Base-by-base conservation (phyloP, 1,139 yeast genomes). In the Hanseniaspora sp. region DNA sequence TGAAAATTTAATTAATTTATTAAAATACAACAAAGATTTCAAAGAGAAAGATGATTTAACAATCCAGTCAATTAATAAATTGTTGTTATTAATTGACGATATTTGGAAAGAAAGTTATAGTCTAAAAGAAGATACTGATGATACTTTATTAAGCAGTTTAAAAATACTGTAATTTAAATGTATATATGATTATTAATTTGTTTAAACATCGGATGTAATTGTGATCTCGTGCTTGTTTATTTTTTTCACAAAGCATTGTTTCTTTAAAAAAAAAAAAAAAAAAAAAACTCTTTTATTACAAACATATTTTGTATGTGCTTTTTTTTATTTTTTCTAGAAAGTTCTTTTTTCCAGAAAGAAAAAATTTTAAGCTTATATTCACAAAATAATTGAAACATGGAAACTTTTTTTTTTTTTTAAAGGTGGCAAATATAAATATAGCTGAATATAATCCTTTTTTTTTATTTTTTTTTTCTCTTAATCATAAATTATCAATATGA, bases 1-100 rank as follows among this genome's bases (percentile, higher is more conserved):
- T 44, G 63, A 62, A 5, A 74, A 71, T 56, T 69, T 80, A 2
- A 63, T 72, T 45, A 66, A 66, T 2, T 56, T 71, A 2, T 69
- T 83, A 55, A 70, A 66, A n/a, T 80, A 78, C 60, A 66, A 73
- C 1, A 61, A 62, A 34, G 54, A 51, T 35, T 71, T 70, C 0
- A 74, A 75, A 3, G 86, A 82, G 59, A 64, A 65, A 18, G 90
- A 83, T 63, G 67, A 77, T 52, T 65, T 83, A 44, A 79, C 78
- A 0, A 70, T 82, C 58, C 85, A 80, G 52, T 84, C 80, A 60
- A 79, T 83, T 0, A 64, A 64, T 15, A 64, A 67, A 5, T 76
- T 79, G 0, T 62, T 80, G 18, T 66, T 66, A 7, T 69, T 71
- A 1, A 74, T 79, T 34, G 70, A 72, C 11, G 80, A 77, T 12